Percentiles rank a stretch among this genome's conserved stretches.
These are phyloP conservation scores for Coemansia sp. DNA, from an alignment of 192 early-diverging fungal species.

Conservation along the genomic window DNA sequence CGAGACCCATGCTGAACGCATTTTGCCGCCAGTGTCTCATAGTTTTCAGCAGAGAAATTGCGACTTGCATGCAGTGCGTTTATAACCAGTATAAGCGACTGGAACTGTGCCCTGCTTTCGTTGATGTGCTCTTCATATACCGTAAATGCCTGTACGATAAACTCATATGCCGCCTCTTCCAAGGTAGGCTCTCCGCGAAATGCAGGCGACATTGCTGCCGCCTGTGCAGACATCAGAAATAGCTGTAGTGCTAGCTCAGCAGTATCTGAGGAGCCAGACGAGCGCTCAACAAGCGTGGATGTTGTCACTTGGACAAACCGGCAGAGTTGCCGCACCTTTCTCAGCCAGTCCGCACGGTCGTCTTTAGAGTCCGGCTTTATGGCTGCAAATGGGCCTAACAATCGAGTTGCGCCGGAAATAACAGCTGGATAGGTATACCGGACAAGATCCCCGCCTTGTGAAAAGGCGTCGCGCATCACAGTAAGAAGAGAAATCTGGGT, in stretches of 20 bases:
- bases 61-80: constrained; percentile 80
- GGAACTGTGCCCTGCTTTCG: constrained; percentile 88
- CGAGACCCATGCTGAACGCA: constrained; percentile 86
- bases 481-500: constrained; percentile 82
- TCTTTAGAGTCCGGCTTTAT: constrained; percentile 31
- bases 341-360: constrained; percentile 49
- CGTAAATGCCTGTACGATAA: constrained; percentile 95
- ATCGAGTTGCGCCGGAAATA: constrained; percentile 50
- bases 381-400: constrained; percentile 51
- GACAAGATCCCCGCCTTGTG: constrained; percentile 88
- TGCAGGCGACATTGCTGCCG: constrained; percentile 63
- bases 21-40: constrained; percentile 92
- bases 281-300: constrained; percentile 66
- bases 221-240: constrained; percentile 83
- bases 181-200: constrained; percentile 68
- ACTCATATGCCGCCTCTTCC: constrained; percentile 96
- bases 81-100: constrained; percentile 86
- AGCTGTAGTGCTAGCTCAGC: constrained; percentile 71
- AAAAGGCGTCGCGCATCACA: constrained; percentile 81
- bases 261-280: constrained; percentile 38
- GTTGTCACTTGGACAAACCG: constrained; percentile 89
- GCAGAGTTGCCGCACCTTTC: constrained; percentile 80
- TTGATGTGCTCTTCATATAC: constrained; percentile 96
- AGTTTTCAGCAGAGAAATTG: constrained; percentile 87
- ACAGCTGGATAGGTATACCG: constrained; percentile 91